Conservation (phyloP, 768 basidiomycete genomes). For the Termitomyces sp. region DNA sequence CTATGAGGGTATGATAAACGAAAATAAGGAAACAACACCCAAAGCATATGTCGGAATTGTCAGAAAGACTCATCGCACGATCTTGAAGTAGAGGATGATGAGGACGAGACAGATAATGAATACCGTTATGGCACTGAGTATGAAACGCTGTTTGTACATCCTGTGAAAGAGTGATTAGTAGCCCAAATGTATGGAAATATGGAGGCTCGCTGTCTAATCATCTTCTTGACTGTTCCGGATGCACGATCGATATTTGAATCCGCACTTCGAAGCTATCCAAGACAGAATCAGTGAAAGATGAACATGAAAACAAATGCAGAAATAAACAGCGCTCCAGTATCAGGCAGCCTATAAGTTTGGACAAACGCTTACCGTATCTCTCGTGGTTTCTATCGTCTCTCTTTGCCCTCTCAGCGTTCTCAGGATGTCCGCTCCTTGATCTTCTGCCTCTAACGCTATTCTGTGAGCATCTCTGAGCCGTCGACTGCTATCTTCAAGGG, state of each 20-base stretch:
- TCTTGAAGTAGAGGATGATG: constrained; percentile 64
- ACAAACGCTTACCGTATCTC: constrained; percentile 61
- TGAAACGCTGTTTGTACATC: constrained; percentile 86
- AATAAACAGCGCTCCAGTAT: neutral
- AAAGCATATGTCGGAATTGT: neutral
- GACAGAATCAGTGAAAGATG: neutral
- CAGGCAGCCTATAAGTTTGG: neutral
- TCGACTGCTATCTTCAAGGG: constrained; percentile 67
- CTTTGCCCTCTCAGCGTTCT: constrained; percentile 74
- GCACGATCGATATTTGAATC: constrained; percentile 84
- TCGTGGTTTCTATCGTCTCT: constrained; percentile 85
- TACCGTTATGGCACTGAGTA: constrained; percentile 70
- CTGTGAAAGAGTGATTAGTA: constrained; percentile 31
- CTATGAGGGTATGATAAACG: neutral
- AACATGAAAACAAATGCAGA: neutral
- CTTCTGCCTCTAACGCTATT: constrained; percentile 90
- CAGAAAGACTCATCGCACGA: constrained; percentile 16
- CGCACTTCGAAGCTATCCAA: constrained; percentile 61
- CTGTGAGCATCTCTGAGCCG: constrained; percentile 76
- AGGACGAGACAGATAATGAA: constrained; percentile 73
- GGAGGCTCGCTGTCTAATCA: constrained; percentile 79
- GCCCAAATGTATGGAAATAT: neutral
- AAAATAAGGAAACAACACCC: neutral
- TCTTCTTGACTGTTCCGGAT: constrained; percentile 85
- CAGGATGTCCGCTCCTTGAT: constrained; percentile 85